Evolutionary conservation across 2,329 filamentous ascomycete species (phyloP), one percentile per base, ranked within the genome.

Genomic region (Diaporthe destruens): DNA sequence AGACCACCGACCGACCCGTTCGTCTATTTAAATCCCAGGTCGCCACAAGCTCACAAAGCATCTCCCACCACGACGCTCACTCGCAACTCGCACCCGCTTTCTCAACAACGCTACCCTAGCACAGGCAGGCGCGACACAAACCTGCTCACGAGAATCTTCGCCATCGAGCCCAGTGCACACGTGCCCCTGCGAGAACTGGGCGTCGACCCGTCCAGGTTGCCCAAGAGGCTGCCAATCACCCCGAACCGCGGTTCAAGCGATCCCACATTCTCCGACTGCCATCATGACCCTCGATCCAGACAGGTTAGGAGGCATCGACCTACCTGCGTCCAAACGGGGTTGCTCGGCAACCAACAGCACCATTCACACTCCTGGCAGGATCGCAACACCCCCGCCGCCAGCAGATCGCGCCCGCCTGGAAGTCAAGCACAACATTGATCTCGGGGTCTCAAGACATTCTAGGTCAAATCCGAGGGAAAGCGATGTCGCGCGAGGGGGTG

Each of bases 331-430:
- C 42, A 74, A 70, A 53, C 70, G 59, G 59, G 70, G 65, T 25
- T 65, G 66, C 53, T 74, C 72, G 20, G 11, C 32, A 39, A 44
- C 75, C n/a, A 70, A 74, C 68, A 77, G 75, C 57, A 59, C 73
- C 29, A 72, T 74, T 12, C 72, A 73, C 4, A 75, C 73, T n/a
- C 74, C 76, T 6, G 68, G 76, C 16, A 74, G 77, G 57, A 69
- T 76, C 68, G 73, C 77, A 18, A 78, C 77, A 2, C 77, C 77
- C 20, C 77, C 77, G 14, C 75, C 76, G 12, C 83, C 83, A 44
- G 79, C 82, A 69, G 85, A 86, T 73, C 82, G 84, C 73, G 82
- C 79, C 55, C 82, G 82, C 63, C 74, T 86, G 39, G 85, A 87
- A 74, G 78, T 81, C 29, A 85, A 81, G 75, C 78, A 80, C 36